Percentiles rank a stretch among this genome's conserved stretches.
phyloP scores from a whole-genome alignment of 805 yeast species.

The Torulaspora quercuum region DNA sequence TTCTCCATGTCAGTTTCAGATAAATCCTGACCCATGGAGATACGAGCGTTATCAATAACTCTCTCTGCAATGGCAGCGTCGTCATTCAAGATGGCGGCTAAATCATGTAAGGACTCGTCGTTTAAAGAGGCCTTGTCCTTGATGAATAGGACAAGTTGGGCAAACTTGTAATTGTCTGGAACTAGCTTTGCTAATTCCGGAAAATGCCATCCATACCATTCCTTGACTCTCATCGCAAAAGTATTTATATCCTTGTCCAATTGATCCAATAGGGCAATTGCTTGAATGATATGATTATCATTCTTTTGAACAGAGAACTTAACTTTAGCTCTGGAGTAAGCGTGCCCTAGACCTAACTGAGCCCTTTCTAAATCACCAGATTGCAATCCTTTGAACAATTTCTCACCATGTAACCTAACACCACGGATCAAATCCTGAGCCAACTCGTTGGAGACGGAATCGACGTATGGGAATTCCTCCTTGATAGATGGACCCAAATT shows the following conservation, averaged over 20 bases:
- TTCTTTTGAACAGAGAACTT: constrained; percentile 98
- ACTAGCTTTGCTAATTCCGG: constrained; percentile 93
- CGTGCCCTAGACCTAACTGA: constrained; percentile 97
- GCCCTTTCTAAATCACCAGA: constrained; percentile 97
- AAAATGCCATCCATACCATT: constrained; percentile 99
- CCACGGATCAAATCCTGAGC: constrained; percentile 96
- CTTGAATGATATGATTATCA: constrained; percentile 98
- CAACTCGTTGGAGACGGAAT: constrained; percentile 84
- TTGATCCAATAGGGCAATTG: constrained; percentile 95
- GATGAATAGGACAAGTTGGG: constrained; percentile 75
- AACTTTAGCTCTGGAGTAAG: constrained; percentile 97
- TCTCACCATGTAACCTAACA: constrained; percentile 83
- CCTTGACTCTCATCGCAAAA: constrained; percentile 94
- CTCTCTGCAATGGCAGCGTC: constrained; percentile 90
- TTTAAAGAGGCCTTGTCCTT: constrained; percentile 80
- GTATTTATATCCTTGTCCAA: constrained; percentile 98
- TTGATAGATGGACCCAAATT: constrained; percentile 96
- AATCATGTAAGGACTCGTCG: constrained; percentile 80
- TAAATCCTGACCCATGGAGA: constrained; percentile 98
- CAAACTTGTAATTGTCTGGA: constrained; percentile 82
- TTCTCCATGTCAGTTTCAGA: constrained; percentile 92
- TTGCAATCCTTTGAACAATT: constrained; percentile 85
- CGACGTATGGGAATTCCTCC: constrained; percentile 83
- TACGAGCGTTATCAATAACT: constrained; percentile 90
- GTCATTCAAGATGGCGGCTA: constrained; percentile 81